phyloP scores from a whole-genome alignment of 1,284 basidiomycete genomes.

The Acaromyces ingoldii region DNA sequence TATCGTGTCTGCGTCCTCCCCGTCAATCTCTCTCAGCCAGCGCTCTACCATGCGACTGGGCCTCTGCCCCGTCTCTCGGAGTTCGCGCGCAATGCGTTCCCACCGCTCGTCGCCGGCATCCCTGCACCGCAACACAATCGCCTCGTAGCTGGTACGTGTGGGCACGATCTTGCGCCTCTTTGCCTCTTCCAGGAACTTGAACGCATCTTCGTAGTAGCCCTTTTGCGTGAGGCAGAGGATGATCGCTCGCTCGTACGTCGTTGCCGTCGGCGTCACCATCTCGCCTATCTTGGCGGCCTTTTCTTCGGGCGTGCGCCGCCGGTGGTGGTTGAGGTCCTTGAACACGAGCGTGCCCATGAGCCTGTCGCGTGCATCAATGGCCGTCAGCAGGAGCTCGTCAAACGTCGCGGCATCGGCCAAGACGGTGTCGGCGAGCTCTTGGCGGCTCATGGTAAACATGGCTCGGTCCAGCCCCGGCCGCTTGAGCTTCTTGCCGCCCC shows the following conservation, averaged over 20 bases:
- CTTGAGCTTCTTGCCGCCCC: neutral
- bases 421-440: neutral
- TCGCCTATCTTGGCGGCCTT: too few relatives aligned
- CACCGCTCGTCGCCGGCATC: constrained; percentile 24
- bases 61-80: too few relatives aligned
- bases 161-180: constrained; percentile 21
- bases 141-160: constrained; percentile 30
- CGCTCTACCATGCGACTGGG: too few relatives aligned
- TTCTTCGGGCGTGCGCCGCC: too few relatives aligned
- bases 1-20: too few relatives aligned
- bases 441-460: neutral
- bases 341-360: constrained; percentile 17
- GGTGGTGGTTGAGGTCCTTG: constrained; percentile 20
- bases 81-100: too few relatives aligned
- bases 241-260: constrained; percentile 34
- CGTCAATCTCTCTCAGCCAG: too few relatives aligned
- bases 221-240: constrained; percentile 24
- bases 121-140: constrained; percentile 31
- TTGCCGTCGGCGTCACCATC: constrained; percentile 11
- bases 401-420: constrained; percentile 20
- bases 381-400: constrained; percentile 21
- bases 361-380: constrained; percentile 20
- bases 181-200: constrained; percentile 30
- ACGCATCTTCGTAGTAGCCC: constrained; percentile 32
- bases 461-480: neutral